These are phyloP conservation scores for Aspergillus hancockii DNA, from an alignment of 495 filamentous ascomycete species.

Conservation along the genomic window DNA sequence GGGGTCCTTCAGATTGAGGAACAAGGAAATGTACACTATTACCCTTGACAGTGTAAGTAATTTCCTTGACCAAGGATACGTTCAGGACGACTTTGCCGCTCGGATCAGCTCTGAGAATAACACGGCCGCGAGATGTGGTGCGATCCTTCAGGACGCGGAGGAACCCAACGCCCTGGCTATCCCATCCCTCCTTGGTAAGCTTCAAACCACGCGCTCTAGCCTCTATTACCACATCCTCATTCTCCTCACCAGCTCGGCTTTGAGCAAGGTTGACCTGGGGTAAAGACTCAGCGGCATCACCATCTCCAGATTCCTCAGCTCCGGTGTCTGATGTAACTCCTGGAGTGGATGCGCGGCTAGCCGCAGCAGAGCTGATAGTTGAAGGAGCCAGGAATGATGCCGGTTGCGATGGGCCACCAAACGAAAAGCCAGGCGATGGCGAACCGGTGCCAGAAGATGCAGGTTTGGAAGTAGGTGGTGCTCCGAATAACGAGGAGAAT, in stretches of 20 bases:
- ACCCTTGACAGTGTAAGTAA: constrained; percentile 55
- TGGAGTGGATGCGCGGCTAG: constrained; percentile 35
- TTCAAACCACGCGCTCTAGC: constrained; percentile 64
- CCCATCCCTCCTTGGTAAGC: constrained; percentile 49
- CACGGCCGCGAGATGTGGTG: constrained; percentile 58
- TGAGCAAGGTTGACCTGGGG: constrained; percentile 59
- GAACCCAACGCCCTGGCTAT: constrained; percentile 61
- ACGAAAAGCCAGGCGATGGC: constrained; percentile 38
- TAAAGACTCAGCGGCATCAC: constrained; percentile 54
- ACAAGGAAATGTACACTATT: constrained; percentile 61
- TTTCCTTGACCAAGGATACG: constrained; percentile 55
- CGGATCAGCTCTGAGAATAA: constrained; percentile 69
- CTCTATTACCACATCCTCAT: constrained; percentile 65
- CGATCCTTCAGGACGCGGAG: constrained; percentile 69
- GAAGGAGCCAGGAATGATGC: constrained; percentile 38
- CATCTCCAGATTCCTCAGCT: constrained; percentile 56
- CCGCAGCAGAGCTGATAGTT: constrained; percentile 31
- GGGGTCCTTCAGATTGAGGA: constrained; percentile 47
- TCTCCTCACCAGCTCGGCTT: constrained; percentile 67
- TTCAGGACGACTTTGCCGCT: constrained; percentile 71
- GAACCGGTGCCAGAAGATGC: constrained; percentile 25
- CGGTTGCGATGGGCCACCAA: constrained; percentile 37
- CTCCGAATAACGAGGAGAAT: constrained; percentile 47
- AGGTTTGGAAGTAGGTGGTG: constrained; percentile 24
- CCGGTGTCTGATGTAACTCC: constrained; percentile 62